Evolutionary conservation across 768 basidiomycete species (phyloP).

Genomic region (Chalciporus piperatus): DNA sequence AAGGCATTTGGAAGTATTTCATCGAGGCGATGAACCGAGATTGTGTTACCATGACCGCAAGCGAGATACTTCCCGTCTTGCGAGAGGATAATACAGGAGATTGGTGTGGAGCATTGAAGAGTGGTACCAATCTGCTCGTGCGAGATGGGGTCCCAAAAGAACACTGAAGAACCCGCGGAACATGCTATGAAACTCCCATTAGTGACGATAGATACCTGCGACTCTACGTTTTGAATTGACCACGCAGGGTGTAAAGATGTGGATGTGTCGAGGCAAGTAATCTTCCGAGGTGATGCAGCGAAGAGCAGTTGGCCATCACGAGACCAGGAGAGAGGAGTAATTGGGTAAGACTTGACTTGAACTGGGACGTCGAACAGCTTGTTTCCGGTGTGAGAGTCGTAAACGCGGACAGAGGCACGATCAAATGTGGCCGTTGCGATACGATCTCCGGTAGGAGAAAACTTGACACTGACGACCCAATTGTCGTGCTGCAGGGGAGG

Average conservation of each 20-base stretch:
- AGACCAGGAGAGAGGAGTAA: background rate
- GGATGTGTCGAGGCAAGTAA: background rate
- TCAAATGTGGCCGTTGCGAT: background rate
- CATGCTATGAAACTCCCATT: conserved; percentile 1
- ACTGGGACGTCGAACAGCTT: background rate
- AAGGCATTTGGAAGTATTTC: conserved; percentile 1
- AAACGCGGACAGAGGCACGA: background rate
- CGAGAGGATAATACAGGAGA: background rate
- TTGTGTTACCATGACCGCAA: background rate
- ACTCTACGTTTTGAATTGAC: background rate
- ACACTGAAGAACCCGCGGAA: background rate
- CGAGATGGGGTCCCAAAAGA: background rate
- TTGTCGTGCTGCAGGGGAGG: conserved; percentile 1
- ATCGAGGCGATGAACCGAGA: background rate
- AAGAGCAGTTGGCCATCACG: background rate
- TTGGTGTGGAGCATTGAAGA: background rate
- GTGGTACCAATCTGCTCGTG: background rate
- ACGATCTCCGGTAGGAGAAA: conserved; percentile 2
- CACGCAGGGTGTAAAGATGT: background rate
- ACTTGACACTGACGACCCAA: conserved; percentile 1
- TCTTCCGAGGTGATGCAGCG: background rate
- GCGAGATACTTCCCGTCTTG: background rate
- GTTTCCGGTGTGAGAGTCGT: conserved; percentile 4
- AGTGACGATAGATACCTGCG: background rate
- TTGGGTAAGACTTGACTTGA: background rate